Evolutionary conservation across 2,329 filamentous ascomycete species (phyloP), one percentile per base, ranked within the genome.

Genomic region (Neofusicoccum ribis): DNA sequence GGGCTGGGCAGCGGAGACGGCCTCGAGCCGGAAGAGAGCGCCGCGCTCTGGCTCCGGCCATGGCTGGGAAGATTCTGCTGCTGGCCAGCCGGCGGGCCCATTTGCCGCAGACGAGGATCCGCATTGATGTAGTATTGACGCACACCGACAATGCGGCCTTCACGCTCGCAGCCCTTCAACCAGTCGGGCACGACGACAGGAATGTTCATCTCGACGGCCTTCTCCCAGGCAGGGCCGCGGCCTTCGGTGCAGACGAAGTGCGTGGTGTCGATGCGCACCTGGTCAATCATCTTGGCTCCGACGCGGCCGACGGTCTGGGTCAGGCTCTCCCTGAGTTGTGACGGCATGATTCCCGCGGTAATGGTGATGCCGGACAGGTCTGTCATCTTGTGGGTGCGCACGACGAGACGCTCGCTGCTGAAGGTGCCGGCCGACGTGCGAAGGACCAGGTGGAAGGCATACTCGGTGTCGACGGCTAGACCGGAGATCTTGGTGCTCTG

Each of bases 221-320:
- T 96, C 80, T 99, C 95, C 95, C 95, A 99, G 12, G 90, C 86
- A 59, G 91, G 85, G 37, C 95, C 95, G 64, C 93, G 84, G 36
- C 93, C 93, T 77, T 99, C 95, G 9, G 92, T 96, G 68, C 94
- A 98, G 66, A 99, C 92, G 76, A 99, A 99, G 79, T 99, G 95
- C 15, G 95, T 99, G 0, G 95, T 99, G 77, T 99, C 95, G 74
- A 99, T 98, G 72, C 94, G 87, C 60, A 98, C 93, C 12, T 86
- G 86, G 71, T 97, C 94, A 65, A 92, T 91, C 69, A 98, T 84
- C 83, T 95, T 97, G 67, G 92, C 95, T 56, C 95, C 95, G 71
- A 99, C 96, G 70, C 92, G 86, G 73, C 95, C 89, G 41, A 97
- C 87, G 1, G 93, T 92, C 51, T 84, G 84, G 52, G 85, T 84